Conservation (phyloP, 345 rosid species). For the Citrus medica region DNA sequence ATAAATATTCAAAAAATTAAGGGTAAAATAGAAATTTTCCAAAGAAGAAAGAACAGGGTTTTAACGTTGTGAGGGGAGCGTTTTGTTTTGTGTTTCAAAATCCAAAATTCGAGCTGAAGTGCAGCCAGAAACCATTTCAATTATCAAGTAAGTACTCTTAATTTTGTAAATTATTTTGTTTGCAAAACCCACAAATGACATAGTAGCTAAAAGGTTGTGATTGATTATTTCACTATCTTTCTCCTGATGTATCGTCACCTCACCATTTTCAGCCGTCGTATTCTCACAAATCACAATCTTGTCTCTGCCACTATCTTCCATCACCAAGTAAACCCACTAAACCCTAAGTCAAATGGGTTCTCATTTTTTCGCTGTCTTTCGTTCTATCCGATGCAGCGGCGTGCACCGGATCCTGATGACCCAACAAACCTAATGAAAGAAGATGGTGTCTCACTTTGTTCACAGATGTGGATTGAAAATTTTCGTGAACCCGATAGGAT, state of each 20-base stretch:
- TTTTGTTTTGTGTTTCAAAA: neutral
- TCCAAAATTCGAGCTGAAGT: neutral
- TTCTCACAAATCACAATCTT: slow-evolving; percentile 28
- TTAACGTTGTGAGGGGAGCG: neutral
- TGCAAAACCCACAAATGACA: slow-evolving; percentile 5
- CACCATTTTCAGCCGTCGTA: slow-evolving; percentile 22
- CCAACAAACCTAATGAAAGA: slow-evolving; percentile 77
- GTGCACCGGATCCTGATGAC: slow-evolving; percentile 73
- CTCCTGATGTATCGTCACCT: slow-evolving; percentile 53
- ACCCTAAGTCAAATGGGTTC: slow-evolving; percentile 19
- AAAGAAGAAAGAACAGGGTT: neutral
- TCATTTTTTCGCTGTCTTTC: slow-evolving; percentile 49
- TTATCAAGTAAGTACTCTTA: neutral
- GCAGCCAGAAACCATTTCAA: neutral
- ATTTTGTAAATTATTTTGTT: neutral
- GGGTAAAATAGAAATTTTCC: neutral
- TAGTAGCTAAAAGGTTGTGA: neutral
- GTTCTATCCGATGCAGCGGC: slow-evolving; percentile 45
- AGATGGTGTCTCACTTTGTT: slow-evolving; percentile 91
- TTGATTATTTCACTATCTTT: neutral
- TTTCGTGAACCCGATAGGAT: slow-evolving; percentile 51
- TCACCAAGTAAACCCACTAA: slow-evolving; percentile 19
- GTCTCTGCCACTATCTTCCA: slow-evolving; percentile 13
- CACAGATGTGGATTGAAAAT: slow-evolving; percentile 91
- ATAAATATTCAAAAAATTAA: neutral